Percentiles rank a stretch among this genome's conserved stretches.
These are phyloP conservation scores for Psilocybe cubensis DNA, from an alignment of 768 basidiomycete genomes.

Conservation along the genomic window DNA sequence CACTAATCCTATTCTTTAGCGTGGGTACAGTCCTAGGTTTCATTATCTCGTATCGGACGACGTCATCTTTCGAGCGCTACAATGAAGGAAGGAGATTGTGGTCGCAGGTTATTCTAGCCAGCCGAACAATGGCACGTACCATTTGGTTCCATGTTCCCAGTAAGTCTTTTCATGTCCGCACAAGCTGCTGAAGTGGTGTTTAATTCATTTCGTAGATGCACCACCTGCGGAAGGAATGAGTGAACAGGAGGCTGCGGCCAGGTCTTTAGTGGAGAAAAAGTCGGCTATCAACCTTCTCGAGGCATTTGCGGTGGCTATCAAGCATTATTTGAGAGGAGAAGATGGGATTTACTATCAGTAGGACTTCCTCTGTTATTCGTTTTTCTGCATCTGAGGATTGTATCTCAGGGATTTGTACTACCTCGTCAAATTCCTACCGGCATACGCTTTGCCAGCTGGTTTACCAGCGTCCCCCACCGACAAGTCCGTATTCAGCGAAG, in stretches of 20 bases:
- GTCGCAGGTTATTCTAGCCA: slow-evolving; percentile 66
- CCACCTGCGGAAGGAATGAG: slow-evolving; percentile 21
- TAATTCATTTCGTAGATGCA: slow-evolving; percentile 20
- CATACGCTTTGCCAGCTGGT: slow-evolving; percentile 59
- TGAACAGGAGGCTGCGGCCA: slow-evolving; percentile 40
- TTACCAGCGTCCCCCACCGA: slow-evolving; percentile 23
- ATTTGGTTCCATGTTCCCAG: slow-evolving; percentile 74
- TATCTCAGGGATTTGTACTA: slow-evolving; percentile 59
- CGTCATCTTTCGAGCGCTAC: slow-evolving; percentile 76
- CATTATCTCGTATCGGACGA: slow-evolving; percentile 72
- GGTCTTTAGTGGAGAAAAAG: slow-evolving; percentile 67
- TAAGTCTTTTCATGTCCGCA: slow-evolving; percentile 28
- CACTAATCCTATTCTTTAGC: slow-evolving; percentile 20
- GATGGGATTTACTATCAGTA: slow-evolving; percentile 52
- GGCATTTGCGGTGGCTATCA: slow-evolving; percentile 66
- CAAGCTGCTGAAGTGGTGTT: neutral
- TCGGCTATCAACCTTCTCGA: slow-evolving; percentile 68
- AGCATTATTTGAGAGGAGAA: slow-evolving; percentile 72
- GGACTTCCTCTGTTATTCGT: slow-evolving; percentile 11
- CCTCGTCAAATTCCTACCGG: slow-evolving; percentile 73
- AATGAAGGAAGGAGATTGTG: slow-evolving; percentile 73
- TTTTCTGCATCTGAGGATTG: neutral
- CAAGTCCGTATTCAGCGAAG: neutral
- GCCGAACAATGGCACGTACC: slow-evolving; percentile 59
- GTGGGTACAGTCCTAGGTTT: slow-evolving; percentile 75